These are phyloP conservation scores for Hygrophila difformis DNA, from an alignment of 257 asterid species.

Conservation along the genomic window DNA sequence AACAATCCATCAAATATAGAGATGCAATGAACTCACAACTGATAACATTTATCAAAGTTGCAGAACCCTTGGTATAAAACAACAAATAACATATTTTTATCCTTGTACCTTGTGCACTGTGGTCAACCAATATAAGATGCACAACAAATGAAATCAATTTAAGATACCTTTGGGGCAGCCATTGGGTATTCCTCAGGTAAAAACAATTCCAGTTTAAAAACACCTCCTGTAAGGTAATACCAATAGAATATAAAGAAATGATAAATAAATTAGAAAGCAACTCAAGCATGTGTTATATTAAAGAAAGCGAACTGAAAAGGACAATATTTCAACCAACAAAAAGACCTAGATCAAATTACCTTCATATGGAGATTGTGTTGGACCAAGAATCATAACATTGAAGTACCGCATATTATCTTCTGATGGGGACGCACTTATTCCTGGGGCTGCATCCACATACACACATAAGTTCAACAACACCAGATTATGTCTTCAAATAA, in stretches of 20 bases:
- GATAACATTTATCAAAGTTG: no score
- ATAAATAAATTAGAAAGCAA: conserved; percentile 1
- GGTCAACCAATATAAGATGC: not conserved
- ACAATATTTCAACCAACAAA: no score
- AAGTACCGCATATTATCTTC: conserved; percentile 98
- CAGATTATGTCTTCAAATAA: no score
- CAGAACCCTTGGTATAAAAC: no score
- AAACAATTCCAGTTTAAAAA: conserved; percentile 91
- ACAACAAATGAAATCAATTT: not conserved
- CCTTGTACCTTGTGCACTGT: not conserved
- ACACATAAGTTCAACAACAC: conserved; percentile 16
- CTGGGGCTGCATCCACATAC: conserved; percentile 78
- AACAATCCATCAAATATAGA: no score
- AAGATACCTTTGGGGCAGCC: conserved; percentile 95
- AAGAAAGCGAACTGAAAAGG: not conserved
- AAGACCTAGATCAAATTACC: conserved; percentile 26
- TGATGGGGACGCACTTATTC: conserved; percentile 98
- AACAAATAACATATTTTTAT: not conserved
- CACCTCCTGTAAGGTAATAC: conserved; percentile 61
- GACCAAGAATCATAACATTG: conserved; percentile 99
- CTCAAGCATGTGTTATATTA: not conserved
- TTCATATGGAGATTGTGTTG: conserved; percentile 97
- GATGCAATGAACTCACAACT: no score
- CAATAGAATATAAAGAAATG: conserved; percentile 6
- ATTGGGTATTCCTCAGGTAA: conserved; percentile 97